Conservation (phyloP, 2,329 filamentous ascomycete genomes). For the Cladosporium phlei region DNA sequence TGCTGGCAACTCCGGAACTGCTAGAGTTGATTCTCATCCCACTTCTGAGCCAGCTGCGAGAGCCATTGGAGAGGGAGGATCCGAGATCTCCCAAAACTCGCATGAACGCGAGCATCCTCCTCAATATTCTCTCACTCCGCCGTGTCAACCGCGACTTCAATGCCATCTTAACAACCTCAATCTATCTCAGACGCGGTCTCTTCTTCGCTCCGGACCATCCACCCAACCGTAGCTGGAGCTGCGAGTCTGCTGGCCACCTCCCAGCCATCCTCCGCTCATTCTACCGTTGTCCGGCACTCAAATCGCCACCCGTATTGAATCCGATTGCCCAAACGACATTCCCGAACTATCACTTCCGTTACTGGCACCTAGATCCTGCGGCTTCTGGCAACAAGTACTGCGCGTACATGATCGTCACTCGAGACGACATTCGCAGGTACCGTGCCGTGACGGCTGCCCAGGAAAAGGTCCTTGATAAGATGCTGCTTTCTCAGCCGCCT, state of each 20-base stretch:
- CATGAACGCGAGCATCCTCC: conserved; percentile 14
- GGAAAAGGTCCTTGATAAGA: conserved; percentile 16
- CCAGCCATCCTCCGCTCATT: conserved; percentile 9
- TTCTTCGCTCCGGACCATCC: conserved; percentile 18
- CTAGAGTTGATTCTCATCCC: conserved; percentile 20
- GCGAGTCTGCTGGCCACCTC: conserved; percentile 7
- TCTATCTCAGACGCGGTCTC: conserved; percentile 16
- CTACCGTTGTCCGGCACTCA: conserved; percentile 5
- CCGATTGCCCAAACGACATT: conserved; percentile 22
- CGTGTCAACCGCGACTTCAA: conserved; percentile 19
- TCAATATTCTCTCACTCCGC: conserved; percentile 15
- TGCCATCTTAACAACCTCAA: conserved; percentile 16
- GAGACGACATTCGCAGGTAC: conserved; percentile 15
- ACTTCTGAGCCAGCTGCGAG: conserved; percentile 14
- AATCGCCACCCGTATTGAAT: conserved; percentile 19
- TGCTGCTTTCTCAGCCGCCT: conserved; percentile 25
- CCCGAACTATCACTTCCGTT: conserved; percentile 22
- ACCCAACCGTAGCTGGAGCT: conserved; percentile 6
- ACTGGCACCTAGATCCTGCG: conserved; percentile 18
- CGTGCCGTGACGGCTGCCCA: conserved; percentile 8
- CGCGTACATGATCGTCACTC: conserved; percentile 21
- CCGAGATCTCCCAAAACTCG: conserved; percentile 20
- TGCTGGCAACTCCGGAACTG: conserved; percentile 22
- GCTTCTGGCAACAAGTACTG: conserved; percentile 17
- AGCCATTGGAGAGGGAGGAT: conserved; percentile 18